These are phyloP conservation scores for Tranzscheliella williamsii DNA, from an alignment of 1,284 basidiomycete genomes.

Conservation along the genomic window DNA sequence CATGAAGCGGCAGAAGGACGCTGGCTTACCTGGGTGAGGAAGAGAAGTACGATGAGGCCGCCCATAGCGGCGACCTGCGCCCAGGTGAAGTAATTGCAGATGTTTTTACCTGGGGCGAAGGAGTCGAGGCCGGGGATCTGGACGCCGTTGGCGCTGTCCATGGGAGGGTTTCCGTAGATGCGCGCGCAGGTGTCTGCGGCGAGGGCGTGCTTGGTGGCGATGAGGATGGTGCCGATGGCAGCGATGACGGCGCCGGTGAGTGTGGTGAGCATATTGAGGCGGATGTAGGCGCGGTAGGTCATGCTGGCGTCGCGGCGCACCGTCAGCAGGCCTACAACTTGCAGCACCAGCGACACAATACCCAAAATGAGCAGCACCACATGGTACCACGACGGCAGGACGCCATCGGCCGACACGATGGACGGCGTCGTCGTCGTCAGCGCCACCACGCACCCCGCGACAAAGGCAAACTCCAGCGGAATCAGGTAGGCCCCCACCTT, in stretches of 20 bases:
- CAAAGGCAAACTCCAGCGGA: conserved; percentile 35
- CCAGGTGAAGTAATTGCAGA: conserved; percentile 40
- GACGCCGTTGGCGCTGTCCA: conserved; percentile 15
- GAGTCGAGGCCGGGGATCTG: conserved; percentile 7
- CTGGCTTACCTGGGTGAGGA: conserved; percentile 32
- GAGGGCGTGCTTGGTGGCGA: conserved; percentile 24
- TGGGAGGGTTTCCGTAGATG: conserved; percentile 33
- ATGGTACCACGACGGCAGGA: conserved; percentile 13
- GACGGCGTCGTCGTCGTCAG: conserved; percentile 26
- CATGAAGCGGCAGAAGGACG: too few species aligned
- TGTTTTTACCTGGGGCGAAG: conserved; percentile 23
- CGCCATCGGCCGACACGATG: conserved; percentile 33
- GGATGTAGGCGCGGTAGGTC: conserved; percentile 38
- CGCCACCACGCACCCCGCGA: conserved; percentile 27
- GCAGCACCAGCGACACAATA: conserved; percentile 16
- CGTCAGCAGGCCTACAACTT: conserved; percentile 30
- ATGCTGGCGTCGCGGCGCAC: conserved; percentile 21
- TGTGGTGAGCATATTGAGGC: conserved; percentile 32
- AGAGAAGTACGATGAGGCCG: conserved; percentile 19
- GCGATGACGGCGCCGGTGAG: conserved; percentile 12
- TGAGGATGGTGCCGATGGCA: conserved; percentile 17
- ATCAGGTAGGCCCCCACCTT: conserved; percentile 40
- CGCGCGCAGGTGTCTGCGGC: conserved; percentile 22
- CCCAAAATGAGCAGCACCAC: conserved; percentile 19
- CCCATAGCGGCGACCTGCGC: conserved; percentile 37